phyloP scores from a whole-genome alignment of 441 rosid species.

The Croton laevigatus region DNA sequence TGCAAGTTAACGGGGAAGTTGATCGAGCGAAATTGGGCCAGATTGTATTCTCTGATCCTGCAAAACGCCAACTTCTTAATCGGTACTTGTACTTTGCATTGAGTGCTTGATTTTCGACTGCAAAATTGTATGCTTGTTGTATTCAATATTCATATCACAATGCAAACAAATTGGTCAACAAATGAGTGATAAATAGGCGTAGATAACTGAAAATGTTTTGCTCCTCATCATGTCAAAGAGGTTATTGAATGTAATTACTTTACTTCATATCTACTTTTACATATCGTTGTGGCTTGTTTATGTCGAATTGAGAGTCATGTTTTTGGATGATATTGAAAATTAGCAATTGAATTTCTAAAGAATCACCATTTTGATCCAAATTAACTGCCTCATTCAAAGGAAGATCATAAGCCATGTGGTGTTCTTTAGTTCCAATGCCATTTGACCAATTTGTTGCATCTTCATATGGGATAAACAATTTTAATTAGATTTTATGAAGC shows the following conservation, averaged over 20 bases:
- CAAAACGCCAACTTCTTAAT: conserved; percentile 69
- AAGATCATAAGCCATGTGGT: background rate
- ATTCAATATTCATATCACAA: background rate
- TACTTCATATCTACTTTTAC: background rate
- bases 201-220: background rate
- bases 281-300: background rate
- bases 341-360: background rate
- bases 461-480: background rate
- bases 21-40: conserved; percentile 72
- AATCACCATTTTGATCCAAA: background rate
- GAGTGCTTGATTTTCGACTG: background rate
- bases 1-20: conserved; percentile 56
- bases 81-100: conserved; percentile 32
- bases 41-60: conserved; percentile 68
- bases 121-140: background rate
- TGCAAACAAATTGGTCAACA: background rate
- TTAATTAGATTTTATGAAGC: conserved; percentile 1
- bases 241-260: background rate
- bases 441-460: background rate
- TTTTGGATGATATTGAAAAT: background rate
- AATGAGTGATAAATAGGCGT: background rate
- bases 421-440: background rate
- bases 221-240: background rate
- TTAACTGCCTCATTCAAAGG: background rate
- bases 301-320: background rate